Evolutionary conservation across 768 basidiomycete genomes (phyloP).

Genomic region (Leccinum truebloodii): DNA sequence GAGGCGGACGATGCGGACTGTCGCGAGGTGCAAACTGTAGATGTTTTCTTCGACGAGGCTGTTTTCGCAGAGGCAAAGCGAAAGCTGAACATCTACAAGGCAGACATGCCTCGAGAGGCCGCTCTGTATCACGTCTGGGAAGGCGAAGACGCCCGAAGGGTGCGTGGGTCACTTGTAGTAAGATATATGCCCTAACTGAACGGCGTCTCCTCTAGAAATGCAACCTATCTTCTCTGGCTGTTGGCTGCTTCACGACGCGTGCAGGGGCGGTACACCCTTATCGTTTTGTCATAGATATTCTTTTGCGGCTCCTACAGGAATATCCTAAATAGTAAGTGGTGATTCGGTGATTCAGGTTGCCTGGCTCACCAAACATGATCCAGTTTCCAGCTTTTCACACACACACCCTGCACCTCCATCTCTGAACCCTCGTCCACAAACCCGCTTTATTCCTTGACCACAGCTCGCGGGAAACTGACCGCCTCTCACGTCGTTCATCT

Average conservation of each 20-base stretch:
- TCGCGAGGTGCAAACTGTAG: conserved; percentile 34
- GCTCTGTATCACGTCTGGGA: conserved; percentile 29
- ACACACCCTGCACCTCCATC: conserved; percentile 43
- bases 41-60: conserved; percentile 35
- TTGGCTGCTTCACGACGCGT: conserved; percentile 52
- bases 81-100: conserved; percentile 44
- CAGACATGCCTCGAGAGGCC: conserved; percentile 54
- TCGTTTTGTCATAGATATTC: conserved; percentile 61
- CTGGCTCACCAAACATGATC: conserved; percentile 5
- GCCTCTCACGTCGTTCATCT: conserved; percentile 50
- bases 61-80: conserved; percentile 42
- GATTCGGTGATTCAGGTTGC: conserved; percentile 8
- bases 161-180: conserved; percentile 17
- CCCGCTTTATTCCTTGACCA: conserved; percentile 41
- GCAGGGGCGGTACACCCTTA: conserved; percentile 74
- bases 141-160: conserved; percentile 36
- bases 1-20: conserved; percentile 33
- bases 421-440: conserved; percentile 22
- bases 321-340: conserved; percentile 40
- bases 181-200: neutral
- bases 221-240: conserved; percentile 44
- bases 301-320: conserved; percentile 51
- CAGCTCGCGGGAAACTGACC: conserved; percentile 42
- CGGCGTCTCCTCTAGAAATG: conserved; percentile 41
- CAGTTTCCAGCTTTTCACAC: conserved; percentile 45